phyloP scores from a whole-genome alignment of 768 basidiomycete species.

The Chlorophyllum brunneum region DNA sequence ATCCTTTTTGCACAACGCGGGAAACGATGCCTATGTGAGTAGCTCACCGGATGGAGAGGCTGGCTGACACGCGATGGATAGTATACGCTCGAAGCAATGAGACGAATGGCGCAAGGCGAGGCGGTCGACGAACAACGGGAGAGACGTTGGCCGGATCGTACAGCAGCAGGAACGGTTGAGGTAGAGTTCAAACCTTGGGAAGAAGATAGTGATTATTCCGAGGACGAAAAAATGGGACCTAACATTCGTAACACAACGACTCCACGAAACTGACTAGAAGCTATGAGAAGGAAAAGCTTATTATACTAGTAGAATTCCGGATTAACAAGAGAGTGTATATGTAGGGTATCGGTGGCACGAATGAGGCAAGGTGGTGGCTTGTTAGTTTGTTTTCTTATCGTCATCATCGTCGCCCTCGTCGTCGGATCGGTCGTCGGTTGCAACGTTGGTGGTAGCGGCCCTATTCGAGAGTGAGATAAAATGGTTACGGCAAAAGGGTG shows the following conservation, averaged over 20 bases:
- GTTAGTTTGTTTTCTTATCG: slow-evolving; percentile 39
- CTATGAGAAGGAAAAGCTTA: not conserved
- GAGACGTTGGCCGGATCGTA: slow-evolving; percentile 72
- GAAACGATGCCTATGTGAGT: slow-evolving; percentile 80
- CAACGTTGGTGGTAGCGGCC: slow-evolving; percentile 40
- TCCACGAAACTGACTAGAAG: slow-evolving; percentile 1
- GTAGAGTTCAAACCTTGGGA: slow-evolving; percentile 60
- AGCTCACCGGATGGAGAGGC: not conserved
- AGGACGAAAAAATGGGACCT: slow-evolving; percentile 37
- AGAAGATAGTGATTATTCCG: slow-evolving; percentile 50
- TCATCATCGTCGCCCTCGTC: slow-evolving; percentile 71
- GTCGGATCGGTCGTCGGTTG: slow-evolving; percentile 78
- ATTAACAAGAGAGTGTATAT: not conserved
- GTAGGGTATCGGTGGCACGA: not conserved
- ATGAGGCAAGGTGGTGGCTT: not conserved
- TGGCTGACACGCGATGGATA: slow-evolving; percentile 21
- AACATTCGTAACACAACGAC: slow-evolving; percentile 17
- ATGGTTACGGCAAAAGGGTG: not conserved
- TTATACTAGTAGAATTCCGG: not conserved
- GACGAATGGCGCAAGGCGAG: slow-evolving; percentile 70
- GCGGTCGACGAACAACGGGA: slow-evolving; percentile 74
- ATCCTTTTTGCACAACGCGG: slow-evolving; percentile 71
- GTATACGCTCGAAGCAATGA: slow-evolving; percentile 68
- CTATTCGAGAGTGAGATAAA: slow-evolving; percentile 32
- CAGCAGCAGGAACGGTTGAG: slow-evolving; percentile 36